Conservation (phyloP, 352 stramenopile species). For the Plasmopara muralis region DNA sequence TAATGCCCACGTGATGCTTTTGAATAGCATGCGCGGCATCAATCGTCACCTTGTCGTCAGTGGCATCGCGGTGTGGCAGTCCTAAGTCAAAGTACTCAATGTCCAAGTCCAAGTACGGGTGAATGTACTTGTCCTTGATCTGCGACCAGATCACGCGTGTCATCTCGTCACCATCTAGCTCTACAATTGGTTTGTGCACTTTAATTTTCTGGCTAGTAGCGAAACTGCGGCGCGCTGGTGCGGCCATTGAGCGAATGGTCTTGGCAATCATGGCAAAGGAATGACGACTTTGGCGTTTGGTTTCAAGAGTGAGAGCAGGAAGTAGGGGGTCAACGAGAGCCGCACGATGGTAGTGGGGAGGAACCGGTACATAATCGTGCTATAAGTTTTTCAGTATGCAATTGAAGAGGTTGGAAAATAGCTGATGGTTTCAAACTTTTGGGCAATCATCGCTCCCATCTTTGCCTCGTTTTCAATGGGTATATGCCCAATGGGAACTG, state of each 20-base stretch:
- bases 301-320: background rate
- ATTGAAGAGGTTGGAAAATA: too few species aligned
- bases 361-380: too few species aligned
- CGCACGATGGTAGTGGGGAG: background rate
- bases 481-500: too few species aligned
- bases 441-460: too few species aligned
- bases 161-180: slow-evolving; percentile 80
- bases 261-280: slow-evolving; percentile 41
- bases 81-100: slow-evolving; percentile 80
- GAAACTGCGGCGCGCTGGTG: slow-evolving; percentile 30
- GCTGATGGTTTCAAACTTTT: too few species aligned
- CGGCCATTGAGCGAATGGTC: slow-evolving; percentile 35
- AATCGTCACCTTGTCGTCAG: slow-evolving; percentile 72
- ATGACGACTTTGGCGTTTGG: background rate
- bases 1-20: slow-evolving; percentile 66
- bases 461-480: too few species aligned
- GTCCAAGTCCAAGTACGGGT: slow-evolving; percentile 69
- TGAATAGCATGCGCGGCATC: slow-evolving; percentile 71
- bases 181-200: slow-evolving; percentile 68
- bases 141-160: slow-evolving; percentile 60
- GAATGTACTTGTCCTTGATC: slow-evolving; percentile 70
- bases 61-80: slow-evolving; percentile 63
- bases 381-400: too few species aligned
- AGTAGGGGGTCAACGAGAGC: background rate
- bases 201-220: slow-evolving; percentile 56